Evolutionary conservation across 1,284 basidiomycete species (phyloP).

Genomic region (Agaricales sp.): DNA sequence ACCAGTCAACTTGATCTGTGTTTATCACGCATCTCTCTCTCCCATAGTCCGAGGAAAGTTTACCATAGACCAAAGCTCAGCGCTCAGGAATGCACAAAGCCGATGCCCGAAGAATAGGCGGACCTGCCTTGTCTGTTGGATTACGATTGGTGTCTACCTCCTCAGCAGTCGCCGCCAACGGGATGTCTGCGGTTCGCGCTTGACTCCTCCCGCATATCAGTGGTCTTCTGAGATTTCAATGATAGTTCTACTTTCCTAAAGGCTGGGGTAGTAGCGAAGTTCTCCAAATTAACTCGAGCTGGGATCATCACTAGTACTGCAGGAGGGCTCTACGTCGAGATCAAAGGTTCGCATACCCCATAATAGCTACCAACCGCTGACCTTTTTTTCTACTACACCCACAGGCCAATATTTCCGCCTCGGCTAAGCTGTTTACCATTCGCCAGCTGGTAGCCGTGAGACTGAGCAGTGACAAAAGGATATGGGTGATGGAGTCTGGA

Average conservation of each 20-base stretch:
- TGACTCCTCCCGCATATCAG: background rate
- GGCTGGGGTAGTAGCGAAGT: slow-evolving; percentile 66
- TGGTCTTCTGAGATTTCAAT: background rate
- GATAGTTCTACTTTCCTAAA: slow-evolving; percentile 59
- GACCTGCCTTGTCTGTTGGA: slow-evolving; percentile 60
- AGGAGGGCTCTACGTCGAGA: slow-evolving; percentile 80
- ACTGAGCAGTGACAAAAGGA: no score
- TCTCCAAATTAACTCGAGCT: slow-evolving; percentile 44
- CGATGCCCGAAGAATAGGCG: slow-evolving; percentile 67
- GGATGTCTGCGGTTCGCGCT: slow-evolving; percentile 72
- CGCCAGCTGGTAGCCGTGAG: no score
- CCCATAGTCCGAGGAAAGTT: slow-evolving; percentile 56
- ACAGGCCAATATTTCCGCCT: slow-evolving; percentile 73
- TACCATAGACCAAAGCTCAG: slow-evolving; percentile 68
- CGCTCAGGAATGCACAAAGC: slow-evolving; percentile 65
- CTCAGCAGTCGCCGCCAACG: slow-evolving; percentile 67
- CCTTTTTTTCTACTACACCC: slow-evolving; percentile 4
- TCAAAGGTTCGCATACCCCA: slow-evolving; percentile 68
- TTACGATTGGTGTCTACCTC: slow-evolving; percentile 59
- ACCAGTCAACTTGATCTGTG: slow-evolving; percentile 90
- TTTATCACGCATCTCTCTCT: slow-evolving; percentile 74
- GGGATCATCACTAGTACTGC: slow-evolving; percentile 84
- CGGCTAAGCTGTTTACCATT: slow-evolving; percentile 24
- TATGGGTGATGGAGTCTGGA: slow-evolving; percentile 58
- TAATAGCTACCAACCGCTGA: slow-evolving; percentile 11